Evolutionary conservation across 805 yeast species (phyloP), one percentile per base, ranked within the genome.

Genomic region (Naumovozyma baii): DNA sequence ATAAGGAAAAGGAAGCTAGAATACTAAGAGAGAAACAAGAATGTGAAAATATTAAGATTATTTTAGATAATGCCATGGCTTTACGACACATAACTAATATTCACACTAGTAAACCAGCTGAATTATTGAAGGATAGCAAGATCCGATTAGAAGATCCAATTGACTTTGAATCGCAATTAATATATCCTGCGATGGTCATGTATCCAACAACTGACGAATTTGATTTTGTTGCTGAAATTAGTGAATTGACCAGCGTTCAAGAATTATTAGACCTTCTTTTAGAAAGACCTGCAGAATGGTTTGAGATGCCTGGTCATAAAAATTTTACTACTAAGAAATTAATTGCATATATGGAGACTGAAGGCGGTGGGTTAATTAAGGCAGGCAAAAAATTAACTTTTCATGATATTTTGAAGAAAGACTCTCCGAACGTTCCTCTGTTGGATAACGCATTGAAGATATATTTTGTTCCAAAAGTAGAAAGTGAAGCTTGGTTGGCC

Each of bases 181-280:
- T 82, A n/a, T 71, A 86, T 49, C 95, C 96, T 0, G 82, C 88
- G 0, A 68, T 81, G 66, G 66, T 85, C 3, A 60, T 88, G 41
- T 90, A 86, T 50, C 96, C 97, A 17, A 73, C 87, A 2, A 76
- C 75, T 3, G 81, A 82, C 57, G 92, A 85, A 57, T 83, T 86
- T 49, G 96, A 90, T 59, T 79, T 80, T 50, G 67, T 90, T 31
- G 83, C 78, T 2, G 80, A 78, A 44, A 72, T 82, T 4, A 76
- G 90, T 43, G 96, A 87, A 59, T 62, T 78, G 29, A 68, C 80
- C 1, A 72, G 90, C 0, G 76, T 90, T 0, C 52, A 59, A 3
- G 92, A 83, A 30, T 53, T 83, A 9, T 57, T 86, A 44, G 73
- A 72, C 26, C 57, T 74, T 44, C 71, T 87, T 2, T 62, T 78